Base-by-base conservation (phyloP, 768 basidiomycete genomes). In the Termitomyces sp. region DNA sequence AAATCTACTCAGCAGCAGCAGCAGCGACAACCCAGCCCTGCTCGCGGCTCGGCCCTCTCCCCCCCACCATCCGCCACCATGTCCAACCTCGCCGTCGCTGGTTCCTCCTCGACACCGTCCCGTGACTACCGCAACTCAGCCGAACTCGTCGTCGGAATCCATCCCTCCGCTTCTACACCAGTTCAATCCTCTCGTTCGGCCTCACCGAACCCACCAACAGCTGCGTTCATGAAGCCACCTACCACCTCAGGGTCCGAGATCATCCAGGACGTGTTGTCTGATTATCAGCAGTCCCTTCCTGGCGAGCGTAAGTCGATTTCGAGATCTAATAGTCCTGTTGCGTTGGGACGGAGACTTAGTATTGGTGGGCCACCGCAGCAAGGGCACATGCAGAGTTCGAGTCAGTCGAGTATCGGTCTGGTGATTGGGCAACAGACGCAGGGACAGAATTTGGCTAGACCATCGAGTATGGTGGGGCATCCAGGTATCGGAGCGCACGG, bases 271-370 rank as follows among this genome's bases (percentile, higher is more conserved):
- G 85, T 93, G 8, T 71, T 93, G 16, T 76, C 77, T 0, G 80
- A 85, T 61, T 98, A 98, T 66, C 82, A 87, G 27, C 92, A 94
- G 65, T 83, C 87, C 1, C 82, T 98, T 67, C 95, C 95, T 7
- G 95, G 93, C 4, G 95, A 97, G 68, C 75, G 82, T 49, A 85
- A 82, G 70, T 76, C 79, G 8, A 73, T 82, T 25, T 85, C 82
- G 65, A 73, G 82, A 44, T 76, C 77, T 50, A 81, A 77, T 61
- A 88, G 77, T 54, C 57, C 57, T 41, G 44, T 40, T 41, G 73
- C 68, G 48, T 63, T 68, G 19, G 73, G 73, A 5, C 63, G 72
- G 9, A 68, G 68, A 31, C 61, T 69, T 10, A 65, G 65, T 41
- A 62, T 70, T 27, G 63, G 66, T 25, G 51, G 44, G 19, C 35